These are phyloP conservation scores for Backusella parvicylindrica DNA, from an alignment of 192 early-diverging fungal genomes.

Conservation along the genomic window DNA sequence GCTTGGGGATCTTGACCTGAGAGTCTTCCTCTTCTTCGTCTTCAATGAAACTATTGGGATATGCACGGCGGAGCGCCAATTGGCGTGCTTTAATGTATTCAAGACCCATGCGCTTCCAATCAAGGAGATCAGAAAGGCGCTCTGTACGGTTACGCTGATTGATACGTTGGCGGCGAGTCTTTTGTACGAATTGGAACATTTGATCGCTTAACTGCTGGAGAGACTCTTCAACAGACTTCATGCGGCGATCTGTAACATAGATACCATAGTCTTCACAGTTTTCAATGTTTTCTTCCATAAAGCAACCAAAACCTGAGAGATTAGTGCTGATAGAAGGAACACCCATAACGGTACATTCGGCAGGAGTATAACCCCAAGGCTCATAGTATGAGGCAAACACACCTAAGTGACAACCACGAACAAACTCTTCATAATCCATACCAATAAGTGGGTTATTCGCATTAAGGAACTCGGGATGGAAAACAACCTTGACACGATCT, in stretches of 20 bases:
- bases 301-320: constrained; percentile 95
- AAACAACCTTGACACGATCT: constrained; percentile 95
- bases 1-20: constrained; percentile 78
- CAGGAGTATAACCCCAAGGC: constrained; percentile 98
- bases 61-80: constrained; percentile 84
- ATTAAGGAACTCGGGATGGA: constrained; percentile 98
- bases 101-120: constrained; percentile 98
- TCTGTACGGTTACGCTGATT: constrained; percentile 98
- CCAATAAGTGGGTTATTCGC: constrained; percentile 91
- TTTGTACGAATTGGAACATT: constrained; percentile 94
- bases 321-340: constrained; percentile 96
- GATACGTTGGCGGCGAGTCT: constrained; percentile 94
- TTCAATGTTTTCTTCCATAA: constrained; percentile 95
- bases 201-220: constrained; percentile 80
- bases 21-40: constrained; percentile 57
- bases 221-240: constrained; percentile 90
- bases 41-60: constrained; percentile 81
- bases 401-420: constrained; percentile 94
- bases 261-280: constrained; percentile 95
- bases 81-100: constrained; percentile 98
- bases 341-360: constrained; percentile 98
- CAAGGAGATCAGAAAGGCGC: constrained; percentile 90
- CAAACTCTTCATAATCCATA: constrained; percentile 98
- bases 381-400: constrained; percentile 98
- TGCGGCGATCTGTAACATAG: constrained; percentile 92